These are phyloP conservation scores for Sarocladium oryzae DNA, from an alignment of 2,329 filamentous ascomycete genomes.

Conservation along the genomic window DNA sequence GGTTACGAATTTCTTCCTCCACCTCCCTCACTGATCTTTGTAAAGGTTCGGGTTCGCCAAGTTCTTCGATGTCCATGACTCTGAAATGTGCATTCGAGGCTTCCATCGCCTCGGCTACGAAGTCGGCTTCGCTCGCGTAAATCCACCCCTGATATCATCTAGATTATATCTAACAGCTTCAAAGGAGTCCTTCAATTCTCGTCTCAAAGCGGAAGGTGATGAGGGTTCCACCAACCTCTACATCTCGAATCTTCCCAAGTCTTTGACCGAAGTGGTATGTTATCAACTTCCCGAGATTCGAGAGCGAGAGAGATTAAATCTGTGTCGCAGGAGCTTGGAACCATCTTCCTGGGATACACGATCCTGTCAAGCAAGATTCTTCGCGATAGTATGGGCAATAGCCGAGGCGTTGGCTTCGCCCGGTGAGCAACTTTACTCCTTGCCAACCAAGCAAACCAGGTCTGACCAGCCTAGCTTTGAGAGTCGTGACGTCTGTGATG, in stretches of 20 bases:
- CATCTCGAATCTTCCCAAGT: conserved; percentile 91
- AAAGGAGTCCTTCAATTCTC: conserved; percentile 95
- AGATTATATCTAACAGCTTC: conserved; percentile 14
- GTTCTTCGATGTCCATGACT: conserved; percentile 79
- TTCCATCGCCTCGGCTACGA: conserved; percentile 95
- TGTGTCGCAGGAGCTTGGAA: conserved; percentile 68
- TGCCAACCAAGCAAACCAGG: no score
- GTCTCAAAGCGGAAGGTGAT: conserved; percentile 93
- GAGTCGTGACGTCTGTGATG: conserved; percentile 79
- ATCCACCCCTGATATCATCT: conserved; percentile 21
- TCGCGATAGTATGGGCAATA: conserved; percentile 83
- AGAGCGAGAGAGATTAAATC: no score
- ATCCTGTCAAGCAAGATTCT: conserved; percentile 94
- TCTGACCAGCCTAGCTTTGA: conserved; percentile 65
- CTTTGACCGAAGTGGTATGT: conserved; percentile 77
- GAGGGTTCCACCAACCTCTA: conserved; percentile 90
- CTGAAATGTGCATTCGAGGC: conserved; percentile 91
- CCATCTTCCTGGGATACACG: conserved; percentile 71
- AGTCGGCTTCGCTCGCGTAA: conserved; percentile 89
- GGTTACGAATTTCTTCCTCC: conserved; percentile 19
- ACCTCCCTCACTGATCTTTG: conserved; percentile 20
- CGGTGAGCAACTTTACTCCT: no score
- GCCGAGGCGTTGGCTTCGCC: conserved; percentile 94
- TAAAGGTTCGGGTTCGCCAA: conserved; percentile 93
- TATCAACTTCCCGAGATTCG: no score